Base-by-base conservation (phyloP, 2,329 filamentous ascomycete genomes). In the Phialophora tarda region DNA sequence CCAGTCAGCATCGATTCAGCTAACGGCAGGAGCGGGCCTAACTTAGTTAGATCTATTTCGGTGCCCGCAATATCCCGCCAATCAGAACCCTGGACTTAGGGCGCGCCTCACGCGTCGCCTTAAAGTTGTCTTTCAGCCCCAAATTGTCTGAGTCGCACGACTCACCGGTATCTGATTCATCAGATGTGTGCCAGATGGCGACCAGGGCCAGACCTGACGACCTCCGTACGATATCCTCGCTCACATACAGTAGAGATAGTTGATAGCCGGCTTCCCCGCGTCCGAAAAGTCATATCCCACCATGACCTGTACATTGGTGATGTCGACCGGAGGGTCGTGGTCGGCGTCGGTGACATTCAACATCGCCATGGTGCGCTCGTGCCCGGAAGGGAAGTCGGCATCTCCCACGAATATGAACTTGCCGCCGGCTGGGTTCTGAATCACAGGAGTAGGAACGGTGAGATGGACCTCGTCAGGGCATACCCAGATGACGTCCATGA, bases 341-440 rank as follows among this genome's bases (percentile, higher is more conserved):
- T 12, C 21, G 1, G 26, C 32, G 28, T 57, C 54, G 7, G 54
- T 23, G 26, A 38, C 54, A 24, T 51, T 51, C 48, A 51, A 51
- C 48, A 51, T 51, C 48, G 48, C 48, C 21, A 51, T 51, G 21
- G 48, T 44, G 17, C 38, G 38, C 38, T n/a, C 38, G 38, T 44
- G 38, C 38, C 38, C 38, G 5, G 17, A 7, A n/a, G 38, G 38
- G 6, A 44, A 44, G 17, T 44, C 38, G 38, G 38, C 38, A n/a
- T 44, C 38, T 44, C 38, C 38, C 38, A 44, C 38, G 17, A 44
- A 44, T 7, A 44, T n/a, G 38, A 44, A 44, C 38, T 44, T 44
- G 38, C 38, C 38, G 38, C 38, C 38, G 5, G 38, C 38, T n/a
- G 14, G 38, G 17, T 44, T 44, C 38, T 44, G 38, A n/a, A n/a